phyloP scores from a whole-genome alignment of 352 stramenopile genomes.

The Globisporangium viniferum region DNA sequence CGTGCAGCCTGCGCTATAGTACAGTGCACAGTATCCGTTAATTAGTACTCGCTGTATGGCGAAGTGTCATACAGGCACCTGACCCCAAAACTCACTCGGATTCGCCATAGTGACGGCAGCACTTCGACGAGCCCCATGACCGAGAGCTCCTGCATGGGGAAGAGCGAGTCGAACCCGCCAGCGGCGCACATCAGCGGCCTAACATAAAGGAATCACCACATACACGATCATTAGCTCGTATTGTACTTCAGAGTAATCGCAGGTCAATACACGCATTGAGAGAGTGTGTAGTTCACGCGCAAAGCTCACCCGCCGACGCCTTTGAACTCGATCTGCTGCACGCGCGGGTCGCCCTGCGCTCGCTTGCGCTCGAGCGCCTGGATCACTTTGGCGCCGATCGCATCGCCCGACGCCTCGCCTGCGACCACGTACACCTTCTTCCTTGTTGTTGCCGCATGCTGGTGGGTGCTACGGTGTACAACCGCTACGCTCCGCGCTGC shows the following conservation, averaged over 20 bases:
- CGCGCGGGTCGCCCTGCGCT: slow-evolving; percentile 6
- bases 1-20: slow-evolving; percentile 37
- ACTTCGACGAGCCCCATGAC: slow-evolving; percentile 76
- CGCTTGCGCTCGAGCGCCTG: slow-evolving; percentile 34
- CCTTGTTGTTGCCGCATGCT: background rate
- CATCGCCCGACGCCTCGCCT: slow-evolving; percentile 69
- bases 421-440: slow-evolving; percentile 62
- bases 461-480: background rate
- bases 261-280: too few relatives aligned
- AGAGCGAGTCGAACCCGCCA: slow-evolving; percentile 56
- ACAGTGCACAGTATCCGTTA: background rate
- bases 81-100: slow-evolving; percentile 28
- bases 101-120: slow-evolving; percentile 47
- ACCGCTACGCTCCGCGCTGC: background rate
- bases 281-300: too few relatives aligned
- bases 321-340: slow-evolving; percentile 32
- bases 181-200: slow-evolving; percentile 48
- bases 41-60: background rate
- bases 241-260: background rate
- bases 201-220: background rate
- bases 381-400: slow-evolving; percentile 74
- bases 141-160: slow-evolving; percentile 68
- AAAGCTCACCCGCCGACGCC: slow-evolving; percentile 60
- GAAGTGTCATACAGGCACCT: background rate
- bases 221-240: background rate